Evolutionary conservation across 257 asterid species (phyloP).

Genomic region (Nicotiana obtusifolia): DNA sequence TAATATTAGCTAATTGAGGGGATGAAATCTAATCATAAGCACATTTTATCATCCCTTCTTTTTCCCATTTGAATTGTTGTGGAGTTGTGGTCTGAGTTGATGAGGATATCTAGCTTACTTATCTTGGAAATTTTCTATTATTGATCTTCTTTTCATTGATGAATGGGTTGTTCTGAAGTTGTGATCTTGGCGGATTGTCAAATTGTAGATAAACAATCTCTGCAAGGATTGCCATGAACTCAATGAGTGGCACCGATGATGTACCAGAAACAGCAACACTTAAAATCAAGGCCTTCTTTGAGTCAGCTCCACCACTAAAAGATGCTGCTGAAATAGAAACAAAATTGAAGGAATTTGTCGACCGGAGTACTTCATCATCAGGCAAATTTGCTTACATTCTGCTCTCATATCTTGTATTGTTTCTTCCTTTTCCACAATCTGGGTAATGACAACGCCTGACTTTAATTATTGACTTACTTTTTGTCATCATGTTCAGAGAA

Average conservation of each 20-base stretch:
- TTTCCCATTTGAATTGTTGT: background rate
- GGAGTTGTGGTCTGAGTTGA: background rate
- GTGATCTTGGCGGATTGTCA: background rate
- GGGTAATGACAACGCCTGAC: background rate
- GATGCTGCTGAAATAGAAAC: constrained; percentile 46
- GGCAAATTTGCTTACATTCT: constrained; percentile 31
- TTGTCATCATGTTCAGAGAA: constrained; percentile 26
- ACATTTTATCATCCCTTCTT: background rate
- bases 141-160: background rate
- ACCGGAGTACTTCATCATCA: constrained; percentile 26
- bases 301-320: constrained; percentile 79
- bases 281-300: constrained; percentile 64
- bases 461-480: background rate
- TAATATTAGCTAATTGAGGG: background rate
- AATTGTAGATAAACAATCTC: background rate
- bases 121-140: background rate
- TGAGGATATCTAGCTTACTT: background rate
- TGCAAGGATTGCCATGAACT: constrained; percentile 23
- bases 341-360: constrained; percentile 43
- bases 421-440: background rate
- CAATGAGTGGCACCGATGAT: constrained; percentile 18
- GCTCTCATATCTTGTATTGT: background rate
- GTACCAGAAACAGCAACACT: constrained; percentile 33
- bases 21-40: background rate
- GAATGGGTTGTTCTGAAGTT: background rate